Percentiles rank a stretch among this genome's conserved stretches.
These are phyloP conservation scores for Saturnispora dispora DNA, from an alignment of 805 yeast species.

Conservation along the genomic window DNA sequence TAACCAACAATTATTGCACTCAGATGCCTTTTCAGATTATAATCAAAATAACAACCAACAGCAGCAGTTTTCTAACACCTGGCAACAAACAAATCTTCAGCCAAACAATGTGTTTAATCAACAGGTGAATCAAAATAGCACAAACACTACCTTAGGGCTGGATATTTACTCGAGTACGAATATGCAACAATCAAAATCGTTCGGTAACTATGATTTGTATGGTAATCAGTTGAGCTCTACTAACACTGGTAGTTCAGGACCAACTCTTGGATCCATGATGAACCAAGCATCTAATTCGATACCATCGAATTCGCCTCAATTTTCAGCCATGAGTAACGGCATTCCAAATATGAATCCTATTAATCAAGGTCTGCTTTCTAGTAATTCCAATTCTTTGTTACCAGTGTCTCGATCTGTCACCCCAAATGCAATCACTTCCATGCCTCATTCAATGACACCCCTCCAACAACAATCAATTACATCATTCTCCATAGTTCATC, in stretches of 20 bases:
- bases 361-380: background rate
- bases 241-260: conserved; percentile 7
- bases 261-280: conserved; percentile 4
- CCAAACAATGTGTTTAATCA: background rate
- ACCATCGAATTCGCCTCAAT: conserved; percentile 7
- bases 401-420: conserved; percentile 5
- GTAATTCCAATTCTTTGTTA: background rate
- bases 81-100: background rate
- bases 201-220: conserved; percentile 1
- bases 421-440: conserved; percentile 4
- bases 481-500: background rate
- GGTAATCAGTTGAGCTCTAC: conserved; percentile 1
- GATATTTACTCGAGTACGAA: conserved; percentile 2
- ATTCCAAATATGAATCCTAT: background rate
- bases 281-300: conserved; percentile 1
- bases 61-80: background rate
- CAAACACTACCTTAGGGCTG: background rate
- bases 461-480: conserved; percentile 1
- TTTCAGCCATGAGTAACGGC: background rate
- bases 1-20: conserved; percentile 2
- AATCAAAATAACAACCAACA: background rate
- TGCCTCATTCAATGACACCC: conserved; percentile 7
- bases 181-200: conserved; percentile 9
- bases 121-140: background rate
- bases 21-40: background rate